These are phyloP conservation scores for Ascochyta pisi DNA, from an alignment of 2,329 filamentous ascomycete genomes.

Conservation along the genomic window DNA sequence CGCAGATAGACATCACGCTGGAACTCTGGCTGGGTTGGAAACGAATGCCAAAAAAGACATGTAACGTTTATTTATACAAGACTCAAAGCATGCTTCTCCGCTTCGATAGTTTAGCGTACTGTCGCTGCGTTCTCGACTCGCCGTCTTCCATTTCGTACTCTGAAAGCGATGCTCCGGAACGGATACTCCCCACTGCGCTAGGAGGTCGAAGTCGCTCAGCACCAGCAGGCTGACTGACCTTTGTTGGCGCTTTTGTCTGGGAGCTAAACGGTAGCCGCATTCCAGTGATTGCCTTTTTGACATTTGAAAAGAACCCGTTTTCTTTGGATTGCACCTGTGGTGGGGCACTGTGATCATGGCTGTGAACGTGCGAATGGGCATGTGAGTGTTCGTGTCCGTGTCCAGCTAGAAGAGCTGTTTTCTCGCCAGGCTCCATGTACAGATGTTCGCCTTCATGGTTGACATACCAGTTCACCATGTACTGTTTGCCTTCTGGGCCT, in stretches of 20 bases:
- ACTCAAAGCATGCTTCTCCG: slow-evolving; percentile 46
- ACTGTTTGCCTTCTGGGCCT: slow-evolving; percentile 60
- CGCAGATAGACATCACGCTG: too few species aligned
- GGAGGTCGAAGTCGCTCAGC: slow-evolving; percentile 26
- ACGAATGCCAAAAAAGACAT: too few species aligned
- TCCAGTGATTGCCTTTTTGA: slow-evolving; percentile 11
- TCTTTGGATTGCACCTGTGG: neutral
- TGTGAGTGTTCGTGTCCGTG: slow-evolving; percentile 16
- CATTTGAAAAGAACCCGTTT: slow-evolving; percentile 3
- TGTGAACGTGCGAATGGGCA: slow-evolving; percentile 8
- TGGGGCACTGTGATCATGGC: slow-evolving; percentile 1
- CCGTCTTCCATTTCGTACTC: slow-evolving; percentile 47
- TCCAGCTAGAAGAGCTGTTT: slow-evolving; percentile 24
- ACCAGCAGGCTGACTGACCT: slow-evolving; percentile 17
- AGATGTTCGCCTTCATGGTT: slow-evolving; percentile 60
- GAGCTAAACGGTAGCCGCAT: neutral
- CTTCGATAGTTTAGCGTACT: slow-evolving; percentile 47
- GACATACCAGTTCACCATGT: slow-evolving; percentile 55
- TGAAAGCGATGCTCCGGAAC: slow-evolving; percentile 4
- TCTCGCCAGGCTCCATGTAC: slow-evolving; percentile 57
- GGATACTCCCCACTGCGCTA: slow-evolving; percentile 27
- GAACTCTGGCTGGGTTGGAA: too few species aligned
- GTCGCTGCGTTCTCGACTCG: slow-evolving; percentile 37
- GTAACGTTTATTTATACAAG: neutral
- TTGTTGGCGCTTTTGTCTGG: neutral